Conservation (phyloP, 1,284 basidiomycete species). For the Fomitopsis pinicola region DNA sequence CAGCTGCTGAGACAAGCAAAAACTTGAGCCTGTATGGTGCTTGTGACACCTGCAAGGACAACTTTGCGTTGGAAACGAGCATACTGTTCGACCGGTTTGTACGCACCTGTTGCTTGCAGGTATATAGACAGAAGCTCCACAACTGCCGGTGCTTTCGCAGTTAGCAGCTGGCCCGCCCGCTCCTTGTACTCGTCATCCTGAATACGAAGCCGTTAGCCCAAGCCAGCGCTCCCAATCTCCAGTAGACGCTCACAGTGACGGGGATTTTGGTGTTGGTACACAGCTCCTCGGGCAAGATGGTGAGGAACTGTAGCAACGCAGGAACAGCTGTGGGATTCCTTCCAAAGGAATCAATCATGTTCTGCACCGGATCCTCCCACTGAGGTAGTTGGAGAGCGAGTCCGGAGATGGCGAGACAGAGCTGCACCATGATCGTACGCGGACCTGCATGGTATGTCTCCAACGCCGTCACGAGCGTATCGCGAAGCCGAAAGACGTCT, state of each 20-base stretch:
- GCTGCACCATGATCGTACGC: conserved; percentile 83
- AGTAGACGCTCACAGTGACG: conserved; percentile 65
- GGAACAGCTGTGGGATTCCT: conserved; percentile 81
- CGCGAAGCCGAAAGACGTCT: conserved; percentile 76
- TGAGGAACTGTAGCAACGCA: conserved; percentile 86
- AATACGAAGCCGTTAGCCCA: not conserved
- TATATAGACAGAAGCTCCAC: conserved; percentile 86
- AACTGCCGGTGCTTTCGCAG: conserved; percentile 70
- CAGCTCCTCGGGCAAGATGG: conserved; percentile 89
- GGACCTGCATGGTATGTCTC: conserved; percentile 71
- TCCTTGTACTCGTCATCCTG: conserved; percentile 81
- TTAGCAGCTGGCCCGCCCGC: conserved; percentile 64
- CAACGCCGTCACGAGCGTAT: conserved; percentile 83
- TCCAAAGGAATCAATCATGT: conserved; percentile 86
- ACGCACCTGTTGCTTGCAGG: conserved; percentile 80
- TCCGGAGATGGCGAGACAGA: conserved; percentile 87
- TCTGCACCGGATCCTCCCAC: conserved; percentile 81
- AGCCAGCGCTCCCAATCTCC: not conserved
- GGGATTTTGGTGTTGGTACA: conserved; percentile 85
- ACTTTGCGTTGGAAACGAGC: not conserved
- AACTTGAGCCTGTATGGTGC: conserved; percentile 79
- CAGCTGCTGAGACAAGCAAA: conserved; percentile 87
- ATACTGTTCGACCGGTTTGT: not conserved
- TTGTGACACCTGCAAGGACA: conserved; percentile 69
- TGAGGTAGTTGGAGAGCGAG: conserved; percentile 89